Conservation (phyloP, 768 basidiomycete genomes). For the Dacryopinax spathularia region DNA sequence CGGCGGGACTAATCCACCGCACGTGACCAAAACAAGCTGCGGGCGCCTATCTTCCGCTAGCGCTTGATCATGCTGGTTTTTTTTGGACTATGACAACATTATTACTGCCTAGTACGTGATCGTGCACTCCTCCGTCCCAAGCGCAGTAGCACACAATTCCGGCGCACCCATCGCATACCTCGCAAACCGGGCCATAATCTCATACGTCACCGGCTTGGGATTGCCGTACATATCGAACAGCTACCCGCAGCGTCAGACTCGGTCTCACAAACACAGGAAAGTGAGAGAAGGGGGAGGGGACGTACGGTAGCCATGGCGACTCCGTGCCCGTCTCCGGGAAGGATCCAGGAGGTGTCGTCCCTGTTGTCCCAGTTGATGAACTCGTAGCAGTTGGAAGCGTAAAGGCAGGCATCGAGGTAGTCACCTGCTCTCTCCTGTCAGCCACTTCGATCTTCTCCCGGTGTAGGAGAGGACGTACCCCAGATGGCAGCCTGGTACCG, state of each 20-base stretch:
- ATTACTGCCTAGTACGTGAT: too few species aligned
- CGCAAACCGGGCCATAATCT: constrained; percentile 7
- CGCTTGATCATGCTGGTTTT: too few species aligned
- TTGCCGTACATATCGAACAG: constrained; percentile 8
- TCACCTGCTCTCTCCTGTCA: too few species aligned
- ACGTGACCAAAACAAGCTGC: too few species aligned
- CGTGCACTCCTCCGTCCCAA: not conserved
- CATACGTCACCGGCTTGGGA: constrained; percentile 9
- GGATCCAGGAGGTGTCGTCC: not conserved
- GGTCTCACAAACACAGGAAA: too few species aligned
- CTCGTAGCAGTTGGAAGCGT: constrained; percentile 8
- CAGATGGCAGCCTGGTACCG: not conserved
- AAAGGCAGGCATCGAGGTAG: constrained; percentile 6
- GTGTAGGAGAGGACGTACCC: too few species aligned
- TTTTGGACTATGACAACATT: too few species aligned
- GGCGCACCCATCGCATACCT: constrained; percentile 2
- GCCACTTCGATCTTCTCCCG: too few species aligned
- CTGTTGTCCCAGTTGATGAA: constrained; percentile 9
- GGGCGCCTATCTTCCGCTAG: too few species aligned
- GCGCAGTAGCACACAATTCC: constrained; percentile 8
- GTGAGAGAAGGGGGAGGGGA: too few species aligned
- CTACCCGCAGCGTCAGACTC: too few species aligned
- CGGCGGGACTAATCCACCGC: too few species aligned
- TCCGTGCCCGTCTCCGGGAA: not conserved
- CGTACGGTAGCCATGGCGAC: not conserved